Base-by-base conservation (phyloP, 2,329 filamentous ascomycete species). In the Claviceps humidiphila region DNA sequence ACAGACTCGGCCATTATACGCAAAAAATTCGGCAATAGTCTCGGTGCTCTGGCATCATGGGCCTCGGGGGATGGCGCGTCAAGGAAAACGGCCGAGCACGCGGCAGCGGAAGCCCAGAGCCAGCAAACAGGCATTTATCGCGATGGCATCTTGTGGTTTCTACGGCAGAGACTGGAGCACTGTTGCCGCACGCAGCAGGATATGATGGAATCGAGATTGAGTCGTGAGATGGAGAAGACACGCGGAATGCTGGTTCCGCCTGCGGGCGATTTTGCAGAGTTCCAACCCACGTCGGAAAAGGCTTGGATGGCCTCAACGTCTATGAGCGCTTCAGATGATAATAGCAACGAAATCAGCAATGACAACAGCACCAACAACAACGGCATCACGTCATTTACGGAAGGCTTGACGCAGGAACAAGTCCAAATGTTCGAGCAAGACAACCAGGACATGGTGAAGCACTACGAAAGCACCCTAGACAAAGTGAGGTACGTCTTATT, bases 381-480 rank as follows among this genome's bases (percentile, higher is more conserved):
- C 4, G 30, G 4, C 9, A 55, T 54, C 2, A 50, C 56, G 26
- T 48, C 57, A 16, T 49, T 56, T 34, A 60, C 68, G 49, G 69
- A 80, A 43, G 78, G 82, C 56, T 72, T 96, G 55, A 88, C 85
- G 17, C 76, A 82, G 22, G 89, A 96, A 64, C 91, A 97, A 68
- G 73, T 93, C 50, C 91, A 96, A 66, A 79, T 95, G 64, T 97
- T 98, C 70, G 90, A 91, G 59, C 80, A 89, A 68, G 90, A 94
- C 64, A 96, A 97, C 64, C 84, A 89, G 67, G 84, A 88, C 57
- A 89, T 98, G 83, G 76, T 97, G 60, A 87, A 86, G 67, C 87
- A 95, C 68, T 95, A 94, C 67, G 89, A 96, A 68, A 89, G 86
- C 69, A 89, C 87, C n/a, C 73, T 97, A 65, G 85, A 90, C 67